Conservation (phyloP, 495 filamentous ascomycete species). For the Saxophila tyrrhenica region DNA sequence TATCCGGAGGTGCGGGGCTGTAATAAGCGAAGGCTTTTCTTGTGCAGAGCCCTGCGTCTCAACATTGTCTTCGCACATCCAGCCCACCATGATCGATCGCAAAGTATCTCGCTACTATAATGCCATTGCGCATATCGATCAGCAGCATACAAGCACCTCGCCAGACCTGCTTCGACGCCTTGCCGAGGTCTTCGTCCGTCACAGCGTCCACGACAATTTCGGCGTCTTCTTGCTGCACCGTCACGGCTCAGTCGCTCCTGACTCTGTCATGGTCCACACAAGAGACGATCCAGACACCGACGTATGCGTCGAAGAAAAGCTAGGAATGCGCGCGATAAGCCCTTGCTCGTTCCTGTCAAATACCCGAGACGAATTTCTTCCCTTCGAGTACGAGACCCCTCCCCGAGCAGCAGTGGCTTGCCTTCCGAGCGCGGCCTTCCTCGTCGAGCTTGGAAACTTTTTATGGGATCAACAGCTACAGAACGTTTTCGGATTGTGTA, state of each 20-base stretch:
- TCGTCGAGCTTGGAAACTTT: neutral
- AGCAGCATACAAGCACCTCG: neutral
- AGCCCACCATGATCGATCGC: neutral
- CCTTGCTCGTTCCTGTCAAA: neutral
- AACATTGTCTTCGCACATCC: neutral
- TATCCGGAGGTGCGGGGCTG: neutral
- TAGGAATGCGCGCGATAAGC: neutral
- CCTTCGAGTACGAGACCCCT: neutral
- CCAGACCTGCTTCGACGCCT: neutral
- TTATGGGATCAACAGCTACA: neutral
- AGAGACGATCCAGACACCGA: neutral
- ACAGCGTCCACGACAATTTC: neutral
- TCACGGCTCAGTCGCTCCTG: neutral
- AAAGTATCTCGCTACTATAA: neutral
- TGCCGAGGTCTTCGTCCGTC: neutral
- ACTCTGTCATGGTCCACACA: neutral
- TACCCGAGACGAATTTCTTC: neutral
- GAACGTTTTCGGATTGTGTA: neutral
- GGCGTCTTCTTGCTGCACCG: neutral
- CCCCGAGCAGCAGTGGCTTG: neutral
- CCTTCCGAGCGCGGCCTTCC: neutral
- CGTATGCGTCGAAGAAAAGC: neutral
- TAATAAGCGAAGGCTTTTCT: neutral
- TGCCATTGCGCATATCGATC: neutral
- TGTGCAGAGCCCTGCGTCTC: neutral